A percentile compares a stretch with the other conserved stretches of the same genome.
Evolutionary conservation across 2,329 filamentous ascomycete species (phyloP).

Genomic region (Aspergillus quadrilineatus): DNA sequence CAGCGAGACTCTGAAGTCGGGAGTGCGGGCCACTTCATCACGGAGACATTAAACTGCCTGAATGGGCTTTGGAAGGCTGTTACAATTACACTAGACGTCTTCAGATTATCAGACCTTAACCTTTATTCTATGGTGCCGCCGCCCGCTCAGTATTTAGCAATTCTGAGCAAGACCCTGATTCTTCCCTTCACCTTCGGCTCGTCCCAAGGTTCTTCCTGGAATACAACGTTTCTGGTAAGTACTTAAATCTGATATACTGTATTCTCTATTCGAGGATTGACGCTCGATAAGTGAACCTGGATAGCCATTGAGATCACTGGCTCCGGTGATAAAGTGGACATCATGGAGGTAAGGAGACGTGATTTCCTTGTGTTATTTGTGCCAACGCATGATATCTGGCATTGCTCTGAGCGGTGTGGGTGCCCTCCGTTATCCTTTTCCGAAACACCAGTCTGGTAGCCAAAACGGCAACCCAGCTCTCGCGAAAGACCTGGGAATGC

Average conservation of each 20-base stretch:
- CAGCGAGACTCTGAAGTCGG: conserved; percentile 2
- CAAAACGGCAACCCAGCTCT: not conserved
- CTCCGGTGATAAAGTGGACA: not conserved
- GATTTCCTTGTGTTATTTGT: not conserved
- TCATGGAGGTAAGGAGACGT: conserved; percentile 16
- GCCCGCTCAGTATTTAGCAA: not conserved
- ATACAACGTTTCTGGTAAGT: not conserved
- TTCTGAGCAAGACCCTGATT: conserved; percentile 2
- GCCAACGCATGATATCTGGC: not conserved
- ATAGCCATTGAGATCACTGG: not conserved
- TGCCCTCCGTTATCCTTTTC: not conserved
- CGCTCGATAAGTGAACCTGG: too few relatives aligned
- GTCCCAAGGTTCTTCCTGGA: not conserved
- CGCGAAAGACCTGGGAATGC: not conserved
- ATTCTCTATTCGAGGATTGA: too few relatives aligned
- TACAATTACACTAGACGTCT: not conserved
- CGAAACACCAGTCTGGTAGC: not conserved
- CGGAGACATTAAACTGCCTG: conserved; percentile 10
- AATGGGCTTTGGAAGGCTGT: not conserved
- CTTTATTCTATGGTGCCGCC: conserved; percentile 2
- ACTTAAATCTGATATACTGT: too few relatives aligned
- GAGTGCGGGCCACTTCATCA: not conserved
- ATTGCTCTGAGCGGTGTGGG: not conserved
- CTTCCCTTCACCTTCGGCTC: not conserved
- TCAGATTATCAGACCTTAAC: not conserved